Percentiles rank a stretch among this genome's conserved stretches.
Evolutionary conservation across 441 rosid species (phyloP).

Genomic region (Mallotus japonicus): DNA sequence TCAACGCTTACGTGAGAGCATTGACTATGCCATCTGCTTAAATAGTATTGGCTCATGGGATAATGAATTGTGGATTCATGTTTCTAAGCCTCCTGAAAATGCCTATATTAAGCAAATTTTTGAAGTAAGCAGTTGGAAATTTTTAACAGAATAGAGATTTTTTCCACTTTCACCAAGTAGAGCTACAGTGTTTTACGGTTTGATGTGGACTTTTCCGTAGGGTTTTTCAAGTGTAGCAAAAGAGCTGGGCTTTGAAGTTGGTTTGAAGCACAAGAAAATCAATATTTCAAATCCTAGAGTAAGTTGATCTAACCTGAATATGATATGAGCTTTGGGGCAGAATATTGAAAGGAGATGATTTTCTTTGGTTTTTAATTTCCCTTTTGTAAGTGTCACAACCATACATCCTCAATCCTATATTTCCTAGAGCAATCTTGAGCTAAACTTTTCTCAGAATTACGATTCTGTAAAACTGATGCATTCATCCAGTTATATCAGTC

Average conservation of each 20-base stretch:
- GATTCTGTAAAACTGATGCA: neutral
- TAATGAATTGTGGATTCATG: constrained; percentile 67
- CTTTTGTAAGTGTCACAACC: neutral
- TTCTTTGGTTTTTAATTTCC: no score
- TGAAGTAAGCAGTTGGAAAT: constrained; percentile 53
- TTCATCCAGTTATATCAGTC: neutral
- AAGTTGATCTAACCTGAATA: constrained; percentile 34
- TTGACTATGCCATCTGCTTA: constrained; percentile 95
- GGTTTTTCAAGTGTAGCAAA: constrained; percentile 81
- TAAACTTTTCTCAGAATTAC: neutral
- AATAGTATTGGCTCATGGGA: constrained; percentile 92
- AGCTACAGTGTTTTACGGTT: constrained; percentile 20
- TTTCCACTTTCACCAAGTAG: neutral
- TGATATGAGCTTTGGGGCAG: neutral
- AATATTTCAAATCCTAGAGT: constrained; percentile 96
- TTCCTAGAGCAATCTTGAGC: neutral
- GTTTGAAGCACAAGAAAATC: constrained; percentile 93
- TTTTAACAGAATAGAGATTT: constrained; percentile 3
- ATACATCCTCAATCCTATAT: neutral
- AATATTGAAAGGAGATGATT: neutral
- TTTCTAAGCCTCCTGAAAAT: constrained; percentile 96
- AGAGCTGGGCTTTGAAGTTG: constrained; percentile 70
- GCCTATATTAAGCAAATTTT: constrained; percentile 85
- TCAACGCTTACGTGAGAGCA: constrained; percentile 92
- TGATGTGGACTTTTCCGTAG: constrained; percentile 42